Evolutionary conservation across 176 grass and related monocot species (phyloP).

Genomic region (Carex myosuroides): DNA sequence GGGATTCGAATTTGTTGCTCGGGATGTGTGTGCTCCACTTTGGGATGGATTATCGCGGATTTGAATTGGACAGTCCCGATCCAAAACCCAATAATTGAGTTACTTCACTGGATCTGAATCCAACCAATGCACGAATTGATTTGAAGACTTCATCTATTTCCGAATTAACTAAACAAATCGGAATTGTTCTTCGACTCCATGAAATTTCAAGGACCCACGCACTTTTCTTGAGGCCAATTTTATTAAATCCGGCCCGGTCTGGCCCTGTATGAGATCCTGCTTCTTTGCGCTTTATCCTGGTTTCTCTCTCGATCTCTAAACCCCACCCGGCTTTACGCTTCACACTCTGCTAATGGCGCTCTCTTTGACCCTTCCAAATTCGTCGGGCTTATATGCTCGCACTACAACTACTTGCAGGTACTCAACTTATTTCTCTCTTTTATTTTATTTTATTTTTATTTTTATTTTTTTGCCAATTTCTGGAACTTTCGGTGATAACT

Average conservation of each 20-base stretch:
- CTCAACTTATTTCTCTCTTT: background rate
- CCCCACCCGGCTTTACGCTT: background rate
- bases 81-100: too few species aligned
- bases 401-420: constrained; percentile 17
- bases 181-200: background rate
- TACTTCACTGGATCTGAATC: too few species aligned
- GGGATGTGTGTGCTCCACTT: too few species aligned
- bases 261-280: background rate
- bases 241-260: background rate
- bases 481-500: background rate
- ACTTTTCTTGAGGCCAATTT: background rate
- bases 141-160: too few species aligned
- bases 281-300: background rate
- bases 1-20: too few species aligned
- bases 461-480: background rate
- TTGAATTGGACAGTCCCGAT: too few species aligned
- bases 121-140: too few species aligned
- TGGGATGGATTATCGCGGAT: too few species aligned
- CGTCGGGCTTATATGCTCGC: background rate
- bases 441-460: background rate
- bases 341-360: constrained; percentile 17
- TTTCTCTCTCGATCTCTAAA: background rate
- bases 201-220: background rate
- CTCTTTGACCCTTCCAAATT: constrained; percentile 20
- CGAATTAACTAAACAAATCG: too few species aligned